Evolutionary conservation across 2,329 filamentous ascomycete species (phyloP).

Genomic region (Lasiodiplodia hormozganensis): DNA sequence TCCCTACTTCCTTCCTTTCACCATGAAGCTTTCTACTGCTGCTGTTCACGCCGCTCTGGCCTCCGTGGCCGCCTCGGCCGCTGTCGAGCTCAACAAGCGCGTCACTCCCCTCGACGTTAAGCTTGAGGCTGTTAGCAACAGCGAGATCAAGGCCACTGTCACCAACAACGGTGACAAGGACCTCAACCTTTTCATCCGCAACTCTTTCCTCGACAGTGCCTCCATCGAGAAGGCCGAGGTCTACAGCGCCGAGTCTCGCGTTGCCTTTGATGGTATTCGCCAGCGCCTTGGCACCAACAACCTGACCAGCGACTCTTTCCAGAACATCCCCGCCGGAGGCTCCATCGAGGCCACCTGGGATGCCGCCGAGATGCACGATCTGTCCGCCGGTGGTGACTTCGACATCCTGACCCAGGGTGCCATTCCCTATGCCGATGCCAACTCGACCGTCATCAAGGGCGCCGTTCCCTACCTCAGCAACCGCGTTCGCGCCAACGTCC

Average conservation of each 20-base stretch:
- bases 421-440: constrained; percentile 61
- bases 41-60: constrained; percentile 9
- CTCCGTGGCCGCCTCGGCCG: neutral
- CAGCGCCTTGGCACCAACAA: constrained; percentile 55
- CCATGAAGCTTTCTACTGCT: constrained; percentile 13
- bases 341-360: constrained; percentile 62
- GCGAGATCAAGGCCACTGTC: constrained; percentile 59
- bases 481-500: constrained; percentile 62
- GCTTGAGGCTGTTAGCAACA: constrained; percentile 53
- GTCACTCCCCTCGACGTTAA: constrained; percentile 19
- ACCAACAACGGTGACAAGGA: constrained; percentile 60
- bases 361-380: constrained; percentile 63
- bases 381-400: constrained; percentile 59
- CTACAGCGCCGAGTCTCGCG: constrained; percentile 50
- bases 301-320: constrained; percentile 59
- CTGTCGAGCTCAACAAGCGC: constrained; percentile 17
- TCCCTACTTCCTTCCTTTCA: neutral
- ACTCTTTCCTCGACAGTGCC: constrained; percentile 60
- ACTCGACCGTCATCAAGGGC: constrained; percentile 61
- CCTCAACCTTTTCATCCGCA: constrained; percentile 60
- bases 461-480: constrained; percentile 66
- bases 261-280: constrained; percentile 62
- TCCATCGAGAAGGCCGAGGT: constrained; percentile 62
- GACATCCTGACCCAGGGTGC: constrained; percentile 63
- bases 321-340: constrained; percentile 54